Percentiles rank a stretch among this genome's conserved stretches.
phyloP scores from a whole-genome alignment of 1,284 basidiomycete genomes.

The Microbotryomycetes sp. region DNA sequence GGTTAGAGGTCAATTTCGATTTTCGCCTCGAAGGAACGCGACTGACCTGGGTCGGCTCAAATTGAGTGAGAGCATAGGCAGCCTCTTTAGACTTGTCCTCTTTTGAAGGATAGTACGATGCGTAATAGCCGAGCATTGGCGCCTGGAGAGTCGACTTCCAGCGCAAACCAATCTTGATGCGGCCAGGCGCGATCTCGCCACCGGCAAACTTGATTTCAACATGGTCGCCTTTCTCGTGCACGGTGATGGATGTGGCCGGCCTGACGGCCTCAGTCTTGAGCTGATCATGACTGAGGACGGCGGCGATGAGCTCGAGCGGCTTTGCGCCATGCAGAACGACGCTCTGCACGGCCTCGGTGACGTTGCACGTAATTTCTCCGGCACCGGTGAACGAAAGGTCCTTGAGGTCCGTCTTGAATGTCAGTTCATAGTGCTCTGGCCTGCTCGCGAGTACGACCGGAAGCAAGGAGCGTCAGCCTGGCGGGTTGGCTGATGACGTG shows the following conservation, averaged over 20 bases:
- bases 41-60: conserved; percentile 61
- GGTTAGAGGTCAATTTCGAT: too few species aligned
- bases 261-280: conserved; percentile 29
- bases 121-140: conserved; percentile 33
- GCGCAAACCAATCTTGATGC: conserved; percentile 27
- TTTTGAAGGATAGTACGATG: conserved; percentile 25
- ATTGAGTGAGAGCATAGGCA: conserved; percentile 38
- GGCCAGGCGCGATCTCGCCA: conserved; percentile 16
- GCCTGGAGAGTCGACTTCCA: conserved; percentile 29
- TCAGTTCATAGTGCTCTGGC: conserved; percentile 74
- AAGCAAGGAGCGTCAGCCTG: background rate
- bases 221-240: conserved; percentile 22
- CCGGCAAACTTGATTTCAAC: conserved; percentile 19
- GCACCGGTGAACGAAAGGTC: conserved; percentile 69
- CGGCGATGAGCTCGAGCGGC: conserved; percentile 60
- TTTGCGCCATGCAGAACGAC: conserved; percentile 56
- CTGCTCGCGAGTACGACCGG: conserved; percentile 35
- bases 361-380: conserved; percentile 62
- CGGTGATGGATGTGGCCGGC: conserved; percentile 13
- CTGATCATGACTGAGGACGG: conserved; percentile 47
- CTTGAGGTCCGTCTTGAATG: conserved; percentile 75
- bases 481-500: too few species aligned
- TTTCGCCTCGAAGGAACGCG: too few species aligned
- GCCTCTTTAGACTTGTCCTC: background rate
- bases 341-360: conserved; percentile 54